Evolutionary conservation across 345 rosid species (phyloP).

Genomic region (Lenwebbia sp.): DNA sequence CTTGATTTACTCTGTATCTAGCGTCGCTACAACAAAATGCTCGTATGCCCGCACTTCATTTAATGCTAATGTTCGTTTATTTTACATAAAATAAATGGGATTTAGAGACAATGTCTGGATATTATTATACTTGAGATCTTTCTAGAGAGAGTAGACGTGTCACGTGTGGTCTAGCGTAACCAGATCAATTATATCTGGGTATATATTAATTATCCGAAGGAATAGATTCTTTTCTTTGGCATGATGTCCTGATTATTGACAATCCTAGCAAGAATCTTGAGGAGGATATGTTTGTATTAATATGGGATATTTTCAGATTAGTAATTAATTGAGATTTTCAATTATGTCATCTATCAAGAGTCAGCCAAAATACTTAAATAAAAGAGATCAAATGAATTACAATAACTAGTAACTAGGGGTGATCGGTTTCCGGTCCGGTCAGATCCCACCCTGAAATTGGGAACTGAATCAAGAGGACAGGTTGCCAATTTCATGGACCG

Average conservation of each 20-base stretch:
- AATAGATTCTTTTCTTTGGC: background rate
- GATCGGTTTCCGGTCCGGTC: too few relatives aligned
- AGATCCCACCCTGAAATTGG: too few relatives aligned
- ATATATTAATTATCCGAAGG: background rate
- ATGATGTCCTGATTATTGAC: background rate
- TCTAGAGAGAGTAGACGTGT: background rate
- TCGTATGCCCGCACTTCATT: background rate
- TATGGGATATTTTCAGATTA: background rate
- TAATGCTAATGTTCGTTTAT: background rate
- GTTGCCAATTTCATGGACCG: too few relatives aligned
- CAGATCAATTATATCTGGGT: background rate
- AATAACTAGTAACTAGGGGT: too few relatives aligned
- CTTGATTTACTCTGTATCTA: background rate
- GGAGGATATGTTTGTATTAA: background rate
- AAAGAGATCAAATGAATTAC: background rate
- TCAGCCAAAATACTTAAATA: background rate
- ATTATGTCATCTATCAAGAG: background rate
- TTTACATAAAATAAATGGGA: background rate
- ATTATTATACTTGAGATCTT: background rate
- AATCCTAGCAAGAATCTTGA: background rate
- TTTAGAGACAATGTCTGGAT: background rate
- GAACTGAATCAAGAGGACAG: too few relatives aligned
- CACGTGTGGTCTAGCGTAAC: background rate
- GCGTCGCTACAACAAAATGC: background rate
- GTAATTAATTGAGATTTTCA: background rate